Evolutionary conservation across 441 rosid genomes (phyloP).

Genomic region (Jatropha podagrica): DNA sequence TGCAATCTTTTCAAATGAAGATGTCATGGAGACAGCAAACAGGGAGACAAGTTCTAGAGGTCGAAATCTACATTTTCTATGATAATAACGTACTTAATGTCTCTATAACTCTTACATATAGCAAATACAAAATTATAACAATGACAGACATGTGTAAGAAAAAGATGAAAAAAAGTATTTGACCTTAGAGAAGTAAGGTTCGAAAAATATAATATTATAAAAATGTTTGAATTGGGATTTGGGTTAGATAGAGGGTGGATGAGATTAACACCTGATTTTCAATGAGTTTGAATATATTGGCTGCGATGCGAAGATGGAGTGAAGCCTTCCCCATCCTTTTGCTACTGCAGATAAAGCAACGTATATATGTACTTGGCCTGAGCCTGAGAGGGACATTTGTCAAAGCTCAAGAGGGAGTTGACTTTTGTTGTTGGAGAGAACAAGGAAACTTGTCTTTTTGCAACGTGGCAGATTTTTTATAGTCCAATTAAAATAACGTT

Average conservation of each 20-base stretch:
- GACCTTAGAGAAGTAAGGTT: not conserved
- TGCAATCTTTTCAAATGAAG: slow-evolving; percentile 1
- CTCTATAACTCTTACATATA: too few species aligned
- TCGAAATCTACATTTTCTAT: not conserved
- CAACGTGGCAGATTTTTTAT: slow-evolving; percentile 29
- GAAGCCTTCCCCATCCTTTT: too few species aligned
- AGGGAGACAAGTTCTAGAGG: slow-evolving; percentile 23
- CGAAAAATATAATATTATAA: slow-evolving; percentile 22
- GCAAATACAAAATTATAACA: too few species aligned
- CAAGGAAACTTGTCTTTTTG: slow-evolving; percentile 17
- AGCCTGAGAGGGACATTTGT: slow-evolving; percentile 24
- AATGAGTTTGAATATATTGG: slow-evolving; percentile 37
- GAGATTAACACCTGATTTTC: slow-evolving; percentile 44
- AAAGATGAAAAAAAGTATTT: slow-evolving; percentile 15
- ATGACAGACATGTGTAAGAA: too few species aligned
- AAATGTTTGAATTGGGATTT: too few species aligned
- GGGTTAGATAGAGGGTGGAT: slow-evolving; percentile 56
- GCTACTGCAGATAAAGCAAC: not conserved
- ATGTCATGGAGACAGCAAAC: slow-evolving; percentile 37
- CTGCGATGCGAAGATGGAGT: not conserved
- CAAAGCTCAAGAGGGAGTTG: slow-evolving; percentile 27
- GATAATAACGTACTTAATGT: too few species aligned
- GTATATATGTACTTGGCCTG: not conserved
- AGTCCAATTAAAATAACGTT: slow-evolving; percentile 11
- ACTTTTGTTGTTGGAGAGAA: slow-evolving; percentile 28